Evolutionary conservation across 345 rosid species (phyloP).

Genomic region (Brassica rapa): DNA sequence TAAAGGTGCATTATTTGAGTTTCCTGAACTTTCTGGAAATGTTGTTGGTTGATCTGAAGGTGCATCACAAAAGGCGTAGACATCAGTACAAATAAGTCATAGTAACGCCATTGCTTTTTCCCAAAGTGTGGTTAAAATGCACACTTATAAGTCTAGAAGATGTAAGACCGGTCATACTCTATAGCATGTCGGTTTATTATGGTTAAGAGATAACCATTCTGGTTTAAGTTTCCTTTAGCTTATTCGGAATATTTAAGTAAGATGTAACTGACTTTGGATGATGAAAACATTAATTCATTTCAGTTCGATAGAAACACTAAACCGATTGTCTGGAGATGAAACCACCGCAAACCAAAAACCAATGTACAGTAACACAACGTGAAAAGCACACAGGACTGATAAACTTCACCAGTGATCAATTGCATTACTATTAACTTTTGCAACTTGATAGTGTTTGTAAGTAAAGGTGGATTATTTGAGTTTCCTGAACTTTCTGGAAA

Average conservation of each 20-base stretch:
- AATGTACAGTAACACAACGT: constrained; percentile 45
- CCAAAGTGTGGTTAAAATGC: too few species aligned
- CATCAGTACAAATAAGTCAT: too few species aligned
- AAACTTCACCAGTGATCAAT: constrained; percentile 36
- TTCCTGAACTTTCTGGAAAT: constrained; percentile 56
- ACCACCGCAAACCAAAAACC: constrained; percentile 42
- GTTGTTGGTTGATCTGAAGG: constrained; percentile 47
- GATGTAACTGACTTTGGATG: too few species aligned
- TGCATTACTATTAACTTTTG: constrained; percentile 32
- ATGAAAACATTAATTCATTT: too few species aligned
- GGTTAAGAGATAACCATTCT: too few species aligned
- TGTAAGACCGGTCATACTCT: too few species aligned
- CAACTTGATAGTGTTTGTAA: neutral
- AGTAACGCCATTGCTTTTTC: too few species aligned
- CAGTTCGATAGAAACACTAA: constrained; percentile 26
- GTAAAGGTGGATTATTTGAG: constrained; percentile 49
- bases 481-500: constrained; percentile 57
- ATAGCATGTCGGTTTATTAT: too few species aligned
- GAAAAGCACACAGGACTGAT: constrained; percentile 40
- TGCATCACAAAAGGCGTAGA: too few species aligned
- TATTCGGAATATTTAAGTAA: too few species aligned
- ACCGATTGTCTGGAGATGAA: constrained; percentile 42
- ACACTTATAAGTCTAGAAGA: too few species aligned
- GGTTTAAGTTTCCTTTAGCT: too few species aligned
- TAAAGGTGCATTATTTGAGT: constrained; percentile 48